These are phyloP conservation scores for Fagopyrum homotropicum DNA, from an alignment of 148 eudicot species.

Conservation along the genomic window DNA sequence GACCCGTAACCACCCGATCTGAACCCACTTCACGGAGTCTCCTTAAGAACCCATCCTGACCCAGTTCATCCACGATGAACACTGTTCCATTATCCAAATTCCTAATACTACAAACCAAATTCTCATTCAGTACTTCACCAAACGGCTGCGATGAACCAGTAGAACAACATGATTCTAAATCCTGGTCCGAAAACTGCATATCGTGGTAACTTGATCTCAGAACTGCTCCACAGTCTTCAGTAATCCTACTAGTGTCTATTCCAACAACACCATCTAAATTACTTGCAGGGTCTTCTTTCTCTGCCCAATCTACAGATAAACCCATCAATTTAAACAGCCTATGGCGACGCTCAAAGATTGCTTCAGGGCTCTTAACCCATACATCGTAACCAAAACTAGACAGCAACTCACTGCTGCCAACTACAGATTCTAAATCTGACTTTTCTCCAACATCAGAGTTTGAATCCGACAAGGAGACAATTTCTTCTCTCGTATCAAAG, in stretches of 20 bases:
- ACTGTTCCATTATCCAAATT: conserved; percentile 57
- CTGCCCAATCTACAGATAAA: conserved; percentile 20
- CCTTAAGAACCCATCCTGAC: conserved; percentile 37
- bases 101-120: conserved; percentile 29
- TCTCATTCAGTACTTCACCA: conserved; percentile 28
- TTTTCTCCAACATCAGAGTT: conserved; percentile 37
- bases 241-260: conserved; percentile 25
- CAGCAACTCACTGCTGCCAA: conserved; percentile 17
- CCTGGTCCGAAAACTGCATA: conserved; percentile 31
- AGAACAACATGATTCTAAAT: conserved; percentile 27
- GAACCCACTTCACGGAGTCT: conserved; percentile 48
- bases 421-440: conserved; percentile 33
- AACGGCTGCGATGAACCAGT: conserved; percentile 27
- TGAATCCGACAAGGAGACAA: conserved; percentile 51
- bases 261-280: conserved; percentile 14
- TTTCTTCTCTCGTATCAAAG: conserved; percentile 63
- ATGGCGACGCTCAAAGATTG: conserved; percentile 48
- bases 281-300: conserved; percentile 17
- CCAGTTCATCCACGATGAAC: conserved; percentile 41
- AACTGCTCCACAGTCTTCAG: conserved; percentile 41
- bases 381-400: conserved; percentile 44
- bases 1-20: conserved; percentile 27
- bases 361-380: conserved; percentile 57
- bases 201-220: conserved; percentile 30
- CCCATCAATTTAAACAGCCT: conserved; percentile 62